These are phyloP conservation scores for Scolecobasidium constrictum DNA, from an alignment of 2,329 filamentous ascomycete species.

Conservation along the genomic window DNA sequence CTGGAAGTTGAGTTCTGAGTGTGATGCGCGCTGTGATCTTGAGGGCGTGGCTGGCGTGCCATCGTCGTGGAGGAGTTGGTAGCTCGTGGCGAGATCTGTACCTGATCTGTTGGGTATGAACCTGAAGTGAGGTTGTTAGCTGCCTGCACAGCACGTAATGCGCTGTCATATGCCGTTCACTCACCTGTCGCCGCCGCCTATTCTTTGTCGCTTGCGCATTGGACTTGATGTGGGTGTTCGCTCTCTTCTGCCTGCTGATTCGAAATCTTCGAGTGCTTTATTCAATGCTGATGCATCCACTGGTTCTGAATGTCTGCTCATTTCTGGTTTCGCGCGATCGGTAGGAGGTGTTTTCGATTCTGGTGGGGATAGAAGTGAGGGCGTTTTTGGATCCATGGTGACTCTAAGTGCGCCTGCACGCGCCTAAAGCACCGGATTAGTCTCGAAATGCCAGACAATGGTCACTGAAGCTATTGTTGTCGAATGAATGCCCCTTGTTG, in stretches of 20 bases:
- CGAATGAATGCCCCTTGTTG: not conserved
- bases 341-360: slow-evolving; percentile 51
- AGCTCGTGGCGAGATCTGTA: slow-evolving; percentile 87
- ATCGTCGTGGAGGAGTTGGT: slow-evolving; percentile 83
- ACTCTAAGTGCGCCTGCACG: not conserved
- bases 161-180: no score
- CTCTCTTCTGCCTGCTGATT: slow-evolving; percentile 49
- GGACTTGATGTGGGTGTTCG: slow-evolving; percentile 55
- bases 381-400: slow-evolving; percentile 26
- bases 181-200: slow-evolving; percentile 48
- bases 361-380: slow-evolving; percentile 42
- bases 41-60: slow-evolving; percentile 87
- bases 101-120: slow-evolving; percentile 93
- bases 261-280: slow-evolving; percentile 51
- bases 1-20: slow-evolving; percentile 89
- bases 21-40: slow-evolving; percentile 69
- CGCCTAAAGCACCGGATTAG: not conserved
- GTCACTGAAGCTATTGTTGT: not conserved
- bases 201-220: slow-evolving; percentile 55
- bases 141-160: not conserved
- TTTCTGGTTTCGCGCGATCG: slow-evolving; percentile 30
- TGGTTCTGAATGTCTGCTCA: slow-evolving; percentile 36
- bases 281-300: slow-evolving; percentile 49
- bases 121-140: slow-evolving; percentile 35
- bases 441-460: not conserved